Base-by-base conservation (phyloP, 1,284 basidiomycete genomes). In the Cutaneotrichosporon sp. region DNA sequence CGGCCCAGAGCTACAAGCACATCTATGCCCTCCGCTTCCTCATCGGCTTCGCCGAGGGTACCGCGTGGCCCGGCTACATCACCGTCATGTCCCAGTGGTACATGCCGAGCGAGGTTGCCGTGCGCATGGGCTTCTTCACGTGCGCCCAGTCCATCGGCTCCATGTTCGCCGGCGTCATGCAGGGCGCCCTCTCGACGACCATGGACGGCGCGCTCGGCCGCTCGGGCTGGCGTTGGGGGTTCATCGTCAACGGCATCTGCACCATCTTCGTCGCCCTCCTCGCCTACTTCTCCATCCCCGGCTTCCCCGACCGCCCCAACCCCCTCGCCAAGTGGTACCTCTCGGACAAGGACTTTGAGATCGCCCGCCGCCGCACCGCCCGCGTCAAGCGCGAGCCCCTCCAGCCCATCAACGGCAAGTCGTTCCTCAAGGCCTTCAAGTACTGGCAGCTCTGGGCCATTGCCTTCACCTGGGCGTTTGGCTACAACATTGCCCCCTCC, bases 181-280 rank as follows among this genome's bases (percentile, higher is more conserved):
- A 71, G 59, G 59, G 64, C 13, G 69, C 69, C 2, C 57, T 71
- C 18, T 64, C 63, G 45, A 64, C 59, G 16, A 65, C 66, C 27
- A 52, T 71, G 36, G 62, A 63, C 29, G 61, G 57, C 24, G 25
- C 16, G 1, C 45, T 58, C 18, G 56, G 56, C 49, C 55, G 56
- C 24, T 34, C 56, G 18, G 68, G 68, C 6, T 70, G 67, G 67
- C 60, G 60, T 7, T 69, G 62, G 62, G 68, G 64, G 1, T 69
- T 62, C 47, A 59, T 66, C 43, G 60, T 65, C 25, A 66, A 58
- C 50, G 64, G 59, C 56, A 33, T 53, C 18, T 54, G 52, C 20
- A 57, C 61, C 13, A 61, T 65, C 53, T 57, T 51, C 25, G 34
- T 64, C 56, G 58, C 60, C 7, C 42, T 62, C 20, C 16, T 60